Conservation (phyloP, 2,329 filamentous ascomycete species). For the Colletotrichum paranaense region DNA sequence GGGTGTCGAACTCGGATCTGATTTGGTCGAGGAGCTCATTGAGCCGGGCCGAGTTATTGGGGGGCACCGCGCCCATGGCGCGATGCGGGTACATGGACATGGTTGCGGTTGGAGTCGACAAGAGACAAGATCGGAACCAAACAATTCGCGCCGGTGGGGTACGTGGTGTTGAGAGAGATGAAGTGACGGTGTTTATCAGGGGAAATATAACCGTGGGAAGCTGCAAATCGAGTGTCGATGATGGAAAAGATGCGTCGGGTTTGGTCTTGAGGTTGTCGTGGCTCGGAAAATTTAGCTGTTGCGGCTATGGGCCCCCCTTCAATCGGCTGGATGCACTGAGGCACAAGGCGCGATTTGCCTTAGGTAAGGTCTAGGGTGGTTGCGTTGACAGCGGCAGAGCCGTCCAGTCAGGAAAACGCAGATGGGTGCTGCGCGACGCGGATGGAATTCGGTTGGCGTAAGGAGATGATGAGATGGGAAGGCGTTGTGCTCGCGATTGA, state of each 20-base stretch:
- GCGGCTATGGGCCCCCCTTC: constrained; percentile 30
- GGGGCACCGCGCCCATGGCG: constrained; percentile 79
- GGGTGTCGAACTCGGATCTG: constrained; percentile 89
- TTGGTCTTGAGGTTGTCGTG: neutral
- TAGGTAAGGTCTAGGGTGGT: constrained; percentile 19
- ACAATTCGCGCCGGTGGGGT: neutral
- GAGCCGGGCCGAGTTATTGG: constrained; percentile 71
- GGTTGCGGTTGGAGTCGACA: constrained; percentile 1
- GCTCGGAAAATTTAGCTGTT: constrained; percentile 29
- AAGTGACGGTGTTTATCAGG: neutral
- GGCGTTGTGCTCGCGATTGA: constrained; percentile 8
- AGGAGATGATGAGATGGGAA: constrained; percentile 4
- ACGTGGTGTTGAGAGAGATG: neutral
- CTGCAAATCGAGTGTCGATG: neutral
- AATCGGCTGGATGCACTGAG: constrained; percentile 12
- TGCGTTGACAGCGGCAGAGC: constrained; percentile 27
- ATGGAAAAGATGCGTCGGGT: neutral
- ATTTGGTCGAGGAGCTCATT: constrained; percentile 94
- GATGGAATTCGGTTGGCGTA: neutral
- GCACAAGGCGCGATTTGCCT: constrained; percentile 28
- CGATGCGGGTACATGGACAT: constrained; percentile 94
- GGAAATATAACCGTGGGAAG: neutral
- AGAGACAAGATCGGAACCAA: neutral
- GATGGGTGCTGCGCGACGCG: constrained; percentile 19
- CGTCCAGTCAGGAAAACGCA: constrained; percentile 28